Evolutionary conservation across 139 green algal species (phyloP).

Genomic region (Tetradesmus obliquus): DNA sequence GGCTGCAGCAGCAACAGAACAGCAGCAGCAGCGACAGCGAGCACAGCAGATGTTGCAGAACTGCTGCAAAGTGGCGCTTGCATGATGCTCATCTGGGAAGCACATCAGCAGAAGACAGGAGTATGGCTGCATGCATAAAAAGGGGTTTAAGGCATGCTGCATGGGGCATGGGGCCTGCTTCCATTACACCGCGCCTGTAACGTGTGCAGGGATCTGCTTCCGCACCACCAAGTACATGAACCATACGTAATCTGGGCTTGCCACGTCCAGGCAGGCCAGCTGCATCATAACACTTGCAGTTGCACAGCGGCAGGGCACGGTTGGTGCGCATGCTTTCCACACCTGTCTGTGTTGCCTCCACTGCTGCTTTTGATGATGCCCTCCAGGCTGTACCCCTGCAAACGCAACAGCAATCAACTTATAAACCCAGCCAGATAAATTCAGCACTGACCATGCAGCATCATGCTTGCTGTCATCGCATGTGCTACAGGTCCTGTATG

Average conservation of each 20-base stretch:
- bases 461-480: background rate
- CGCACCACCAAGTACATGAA: too few species aligned
- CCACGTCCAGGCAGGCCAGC: background rate
- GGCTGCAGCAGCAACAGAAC: background rate
- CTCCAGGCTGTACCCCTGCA: conserved; percentile 76
- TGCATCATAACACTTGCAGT: background rate
- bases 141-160: too few species aligned
- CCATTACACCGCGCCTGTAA: too few species aligned
- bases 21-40: background rate
- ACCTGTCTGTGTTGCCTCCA: conserved; percentile 37
- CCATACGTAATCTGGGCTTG: too few species aligned
- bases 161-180: too few species aligned
- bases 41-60: background rate
- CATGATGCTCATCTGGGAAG: background rate
- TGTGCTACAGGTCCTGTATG: too few species aligned
- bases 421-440: too few species aligned
- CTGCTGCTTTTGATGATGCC: conserved; percentile 69
- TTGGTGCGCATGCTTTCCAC: background rate
- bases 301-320: background rate
- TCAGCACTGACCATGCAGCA: background rate
- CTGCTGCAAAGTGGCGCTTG: background rate
- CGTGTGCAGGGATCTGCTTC: background rate
- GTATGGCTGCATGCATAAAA: too few species aligned
- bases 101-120: too few species aligned
- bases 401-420: background rate